phyloP scores from a whole-genome alignment of 2,329 filamentous ascomycete species.

The Cercospora berteroae region DNA sequence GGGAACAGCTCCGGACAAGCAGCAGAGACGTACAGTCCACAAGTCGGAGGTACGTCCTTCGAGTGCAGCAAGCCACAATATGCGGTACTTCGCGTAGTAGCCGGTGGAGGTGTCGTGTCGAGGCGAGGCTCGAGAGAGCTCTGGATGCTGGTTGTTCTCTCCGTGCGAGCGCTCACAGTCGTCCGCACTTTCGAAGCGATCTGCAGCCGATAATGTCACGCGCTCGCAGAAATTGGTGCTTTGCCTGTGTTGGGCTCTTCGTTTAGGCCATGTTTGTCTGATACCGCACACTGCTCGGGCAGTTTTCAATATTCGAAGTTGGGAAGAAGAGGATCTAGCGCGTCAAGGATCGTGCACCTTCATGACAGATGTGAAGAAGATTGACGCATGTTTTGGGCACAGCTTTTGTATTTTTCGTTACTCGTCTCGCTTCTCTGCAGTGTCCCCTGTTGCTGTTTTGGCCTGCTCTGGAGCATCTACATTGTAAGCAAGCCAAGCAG shows the following conservation, averaged over 20 bases:
- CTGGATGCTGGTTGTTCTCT: background rate
- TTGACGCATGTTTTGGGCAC: background rate
- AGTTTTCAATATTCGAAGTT: background rate
- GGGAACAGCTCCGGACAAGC: background rate
- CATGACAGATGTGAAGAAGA: background rate
- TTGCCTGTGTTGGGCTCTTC: background rate
- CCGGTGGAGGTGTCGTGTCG: background rate
- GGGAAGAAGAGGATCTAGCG: background rate
- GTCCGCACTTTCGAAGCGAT: background rate
- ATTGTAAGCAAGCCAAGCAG: conserved; percentile 34
- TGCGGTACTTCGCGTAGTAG: background rate
- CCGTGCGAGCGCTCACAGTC: background rate
- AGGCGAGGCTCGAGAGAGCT: background rate
- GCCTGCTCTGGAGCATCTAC: conserved; percentile 19
- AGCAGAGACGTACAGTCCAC: background rate
- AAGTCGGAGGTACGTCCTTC: background rate
- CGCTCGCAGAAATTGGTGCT: background rate
- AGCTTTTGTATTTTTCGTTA: background rate
- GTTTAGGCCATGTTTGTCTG: background rate
- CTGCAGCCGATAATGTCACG: background rate
- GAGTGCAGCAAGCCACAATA: background rate
- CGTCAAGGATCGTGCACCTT: background rate
- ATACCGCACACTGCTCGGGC: background rate
- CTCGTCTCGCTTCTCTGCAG: background rate
- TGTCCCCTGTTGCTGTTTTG: background rate